Base-by-base conservation (phyloP, 805 yeast species). In the Huiozyma sinensis region DNA sequence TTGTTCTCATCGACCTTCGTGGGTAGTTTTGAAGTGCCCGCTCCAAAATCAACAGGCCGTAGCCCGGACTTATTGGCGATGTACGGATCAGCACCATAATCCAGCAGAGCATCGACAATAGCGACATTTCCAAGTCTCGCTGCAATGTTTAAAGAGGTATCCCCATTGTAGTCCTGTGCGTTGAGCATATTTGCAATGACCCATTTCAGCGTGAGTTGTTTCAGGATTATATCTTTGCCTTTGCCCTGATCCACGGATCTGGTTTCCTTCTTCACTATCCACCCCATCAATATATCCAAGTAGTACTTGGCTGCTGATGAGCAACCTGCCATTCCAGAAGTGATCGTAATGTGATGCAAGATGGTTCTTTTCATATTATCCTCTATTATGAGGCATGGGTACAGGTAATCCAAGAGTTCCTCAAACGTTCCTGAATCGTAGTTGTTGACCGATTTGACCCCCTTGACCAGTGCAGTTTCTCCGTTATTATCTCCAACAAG, bases 101-200 rank as follows among this genome's bases (percentile, higher is more conserved):
- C 89, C 42, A 92, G 63, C 40, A 92, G 70, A 49, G 83, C 85
- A 49, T 83, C 86, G 7, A 83, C 89, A 44, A 92, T 75, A 38
- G 83, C 79, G 39, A 79, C 76, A 59, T 85, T 83, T 7, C 95
- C 95, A 28, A 92, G 76, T 53, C 94, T 75, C 0, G 97, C 92
- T 0, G 95, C 94, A 44, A 92, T 84, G 58, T 89, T 95, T 47
- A 92, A 69, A 40, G 96, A 89, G 0, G 98, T 92, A 60, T 92
- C 96, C 28, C 98, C 98, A 55, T 89, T 89, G 44, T 78, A 70
- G 65, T 92, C 98, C 50, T 82, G 85, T n/a, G 83, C 83, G 59
- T 92, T 90, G 43, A 90, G 81, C 53, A 92, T 75, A 40, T 79
- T 76, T 12, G 74, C 68, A 68, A 82, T 79, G 50, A 82, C 77